Conservation (phyloP, 2,329 filamentous ascomycete genomes). For the Talaromyces sp. region DNA sequence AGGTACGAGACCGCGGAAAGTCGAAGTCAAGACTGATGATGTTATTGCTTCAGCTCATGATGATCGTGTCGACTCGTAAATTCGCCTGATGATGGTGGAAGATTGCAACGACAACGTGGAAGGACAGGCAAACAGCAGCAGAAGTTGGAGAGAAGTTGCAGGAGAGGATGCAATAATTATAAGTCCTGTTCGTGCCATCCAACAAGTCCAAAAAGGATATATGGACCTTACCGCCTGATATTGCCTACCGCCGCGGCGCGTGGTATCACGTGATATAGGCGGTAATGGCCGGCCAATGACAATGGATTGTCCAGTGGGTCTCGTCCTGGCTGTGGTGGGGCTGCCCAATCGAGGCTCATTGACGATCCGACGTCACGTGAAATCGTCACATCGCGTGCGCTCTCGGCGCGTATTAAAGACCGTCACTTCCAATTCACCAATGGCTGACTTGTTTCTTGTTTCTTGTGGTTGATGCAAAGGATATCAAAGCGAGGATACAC, state of each 20-base stretch:
- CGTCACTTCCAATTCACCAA: slow-evolving; percentile 3
- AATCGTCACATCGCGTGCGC: neutral
- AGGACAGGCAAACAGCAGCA: neutral
- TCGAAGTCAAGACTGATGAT: slow-evolving; percentile 2
- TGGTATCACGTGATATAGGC: neutral
- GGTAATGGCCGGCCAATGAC: neutral
- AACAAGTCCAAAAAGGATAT: neutral
- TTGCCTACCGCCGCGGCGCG: slow-evolving; percentile 8
- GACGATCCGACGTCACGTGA: slow-evolving; percentile 5
- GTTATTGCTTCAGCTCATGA: slow-evolving; percentile 10
- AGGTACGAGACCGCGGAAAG: neutral
- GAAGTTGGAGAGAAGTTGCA: neutral
- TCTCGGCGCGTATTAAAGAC: neutral
- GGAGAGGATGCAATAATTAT: neutral
- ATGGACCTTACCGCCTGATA: slow-evolving; percentile 12
- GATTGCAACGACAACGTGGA: neutral
- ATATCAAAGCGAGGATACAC: neutral
- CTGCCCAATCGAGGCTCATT: slow-evolving; percentile 6
- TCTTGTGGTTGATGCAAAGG: neutral
- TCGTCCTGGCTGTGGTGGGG: neutral
- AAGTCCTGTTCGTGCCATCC: neutral
- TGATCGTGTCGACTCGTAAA: neutral
- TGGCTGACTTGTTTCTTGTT: neutral
- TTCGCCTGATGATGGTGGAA: neutral
- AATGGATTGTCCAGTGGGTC: neutral